Conservation (phyloP, 805 yeast species). For the Suhomyces xylopsoci region DNA sequence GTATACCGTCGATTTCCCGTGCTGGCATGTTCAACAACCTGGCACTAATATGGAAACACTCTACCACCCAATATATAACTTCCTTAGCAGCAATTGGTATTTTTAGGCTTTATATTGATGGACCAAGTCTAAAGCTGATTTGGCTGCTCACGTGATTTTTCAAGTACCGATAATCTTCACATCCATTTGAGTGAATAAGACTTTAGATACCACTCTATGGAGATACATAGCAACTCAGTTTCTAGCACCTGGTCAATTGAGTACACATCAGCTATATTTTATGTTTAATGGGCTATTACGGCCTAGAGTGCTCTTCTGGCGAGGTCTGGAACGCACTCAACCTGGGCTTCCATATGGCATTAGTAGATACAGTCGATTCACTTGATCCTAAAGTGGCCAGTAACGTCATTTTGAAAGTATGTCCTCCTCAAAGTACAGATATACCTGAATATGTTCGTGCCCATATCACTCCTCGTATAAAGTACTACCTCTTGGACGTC, state of each 20-base stretch:
- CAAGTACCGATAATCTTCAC: too few relatives aligned
- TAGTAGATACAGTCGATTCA: background rate
- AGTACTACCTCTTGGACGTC: background rate
- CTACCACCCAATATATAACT: too few relatives aligned
- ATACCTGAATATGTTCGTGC: background rate
- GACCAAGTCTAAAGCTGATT: too few relatives aligned
- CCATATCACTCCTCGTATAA: background rate
- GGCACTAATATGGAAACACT: too few relatives aligned
- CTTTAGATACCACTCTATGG: background rate
- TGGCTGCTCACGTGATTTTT: too few relatives aligned
- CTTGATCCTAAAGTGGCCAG: background rate
- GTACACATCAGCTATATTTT: background rate
- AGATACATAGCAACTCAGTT: background rate
- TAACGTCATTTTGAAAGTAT: background rate
- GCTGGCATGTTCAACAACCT: too few relatives aligned
- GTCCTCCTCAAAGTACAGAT: background rate
- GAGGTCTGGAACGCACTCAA: background rate
- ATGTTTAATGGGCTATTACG: background rate
- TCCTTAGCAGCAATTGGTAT: too few relatives aligned
- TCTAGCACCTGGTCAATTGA: too few relatives aligned
- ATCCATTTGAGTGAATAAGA: too few relatives aligned
- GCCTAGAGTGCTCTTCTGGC: background rate
- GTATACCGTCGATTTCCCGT: too few relatives aligned
- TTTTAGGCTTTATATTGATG: too few relatives aligned
- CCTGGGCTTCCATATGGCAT: background rate